Evolutionary conservation across 2,329 filamentous ascomycete species (phyloP).

Genomic region (Exophiala dermatitidis): DNA sequence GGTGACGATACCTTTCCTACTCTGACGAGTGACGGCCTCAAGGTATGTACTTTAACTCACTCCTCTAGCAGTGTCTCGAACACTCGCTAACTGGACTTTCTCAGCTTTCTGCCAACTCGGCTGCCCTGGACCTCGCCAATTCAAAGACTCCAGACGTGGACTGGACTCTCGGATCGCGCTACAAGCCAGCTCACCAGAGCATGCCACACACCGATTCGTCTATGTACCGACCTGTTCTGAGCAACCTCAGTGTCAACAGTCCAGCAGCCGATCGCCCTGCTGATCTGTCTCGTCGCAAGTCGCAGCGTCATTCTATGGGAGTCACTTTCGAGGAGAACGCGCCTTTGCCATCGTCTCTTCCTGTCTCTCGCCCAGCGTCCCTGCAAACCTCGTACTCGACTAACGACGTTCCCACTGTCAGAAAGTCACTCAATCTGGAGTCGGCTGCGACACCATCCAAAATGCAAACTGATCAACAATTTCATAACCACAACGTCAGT

Average conservation of each 20-base stretch:
- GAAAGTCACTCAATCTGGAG: conserved; percentile 54
- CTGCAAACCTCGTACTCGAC: conserved; percentile 83
- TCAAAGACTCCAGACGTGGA: conserved; percentile 58
- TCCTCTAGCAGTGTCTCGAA: neutral
- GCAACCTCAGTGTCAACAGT: conserved; percentile 30
- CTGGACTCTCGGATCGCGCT: conserved; percentile 60
- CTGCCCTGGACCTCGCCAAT: conserved; percentile 70
- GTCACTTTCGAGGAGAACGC: conserved; percentile 31
- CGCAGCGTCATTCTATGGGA: conserved; percentile 41
- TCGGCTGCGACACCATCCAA: conserved; percentile 44
- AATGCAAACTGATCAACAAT: conserved; percentile 52
- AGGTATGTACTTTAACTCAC: conserved; percentile 16
- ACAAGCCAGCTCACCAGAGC: conserved; percentile 58
- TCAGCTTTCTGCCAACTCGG: conserved; percentile 72
- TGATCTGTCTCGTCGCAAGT: conserved; percentile 33
- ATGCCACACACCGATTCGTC: conserved; percentile 49
- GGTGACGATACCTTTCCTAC: conserved; percentile 84
- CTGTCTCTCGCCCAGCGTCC: conserved; percentile 39
- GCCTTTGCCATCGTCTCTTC: conserved; percentile 31
- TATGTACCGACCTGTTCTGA: conserved; percentile 35
- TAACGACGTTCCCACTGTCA: conserved; percentile 80
- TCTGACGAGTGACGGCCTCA: conserved; percentile 46
- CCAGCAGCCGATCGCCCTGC: conserved; percentile 29
- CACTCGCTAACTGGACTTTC: conserved; percentile 28
- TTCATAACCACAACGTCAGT: conserved; percentile 70